Percentiles rank a stretch among this genome's conserved stretches.
Evolutionary conservation across 192 early-diverging fungal genomes (phyloP).

Genomic region (Geranomyces michiganensis): DNA sequence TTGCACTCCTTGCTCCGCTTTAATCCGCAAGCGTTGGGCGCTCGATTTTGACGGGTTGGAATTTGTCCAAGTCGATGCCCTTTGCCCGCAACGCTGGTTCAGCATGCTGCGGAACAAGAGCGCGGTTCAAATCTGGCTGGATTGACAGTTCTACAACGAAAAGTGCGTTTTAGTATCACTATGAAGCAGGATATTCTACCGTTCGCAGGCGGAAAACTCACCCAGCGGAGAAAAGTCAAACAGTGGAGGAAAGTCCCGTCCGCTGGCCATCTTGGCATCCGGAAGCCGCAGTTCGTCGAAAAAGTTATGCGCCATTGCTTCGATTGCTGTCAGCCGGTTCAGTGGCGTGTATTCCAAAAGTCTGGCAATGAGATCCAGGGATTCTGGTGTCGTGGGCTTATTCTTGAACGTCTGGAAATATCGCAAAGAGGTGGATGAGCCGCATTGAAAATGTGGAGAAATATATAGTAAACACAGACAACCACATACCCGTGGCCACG

Average conservation of each 20-base stretch:
- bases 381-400: conserved; percentile 77
- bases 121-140: conserved; percentile 74
- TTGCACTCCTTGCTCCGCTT: background rate
- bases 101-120: conserved; percentile 82
- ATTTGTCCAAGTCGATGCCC: conserved; percentile 77
- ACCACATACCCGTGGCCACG: conserved; percentile 74
- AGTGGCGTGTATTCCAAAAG: conserved; percentile 92
- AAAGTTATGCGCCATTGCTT: conserved; percentile 92
- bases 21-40: conserved; percentile 32
- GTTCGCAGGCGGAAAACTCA: background rate
- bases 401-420: conserved; percentile 70
- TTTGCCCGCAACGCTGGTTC: conserved; percentile 61
- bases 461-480: background rate
- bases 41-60: conserved; percentile 64
- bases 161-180: background rate
- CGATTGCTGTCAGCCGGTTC: conserved; percentile 78
- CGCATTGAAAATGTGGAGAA: too few relatives aligned
- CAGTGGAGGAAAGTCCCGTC: conserved; percentile 79
- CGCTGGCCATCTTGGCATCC: conserved; percentile 79
- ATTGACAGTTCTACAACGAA: conserved; percentile 76
- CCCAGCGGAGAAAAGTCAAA: conserved; percentile 78
- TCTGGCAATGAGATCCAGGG: conserved; percentile 81
- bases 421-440: background rate
- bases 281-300: conserved; percentile 96
- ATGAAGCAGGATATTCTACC: background rate